Percentiles rank a stretch among this genome's conserved stretches.
phyloP scores from a whole-genome alignment of 148 eudicot species.

The Vaccinium macrocarpon region DNA sequence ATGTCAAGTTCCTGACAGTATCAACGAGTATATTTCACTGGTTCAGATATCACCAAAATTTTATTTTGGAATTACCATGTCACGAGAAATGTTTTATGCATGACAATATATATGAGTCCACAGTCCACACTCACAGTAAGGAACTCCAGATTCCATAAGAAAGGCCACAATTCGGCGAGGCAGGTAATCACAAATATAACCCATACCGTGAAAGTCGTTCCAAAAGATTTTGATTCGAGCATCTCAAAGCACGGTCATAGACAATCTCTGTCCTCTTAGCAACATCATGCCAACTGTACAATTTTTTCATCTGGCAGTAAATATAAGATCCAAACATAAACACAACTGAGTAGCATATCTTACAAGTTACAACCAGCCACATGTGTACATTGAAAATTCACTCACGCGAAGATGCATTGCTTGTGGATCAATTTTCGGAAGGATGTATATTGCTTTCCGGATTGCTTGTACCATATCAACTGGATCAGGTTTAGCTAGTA shows the following conservation, averaged over 20 bases:
- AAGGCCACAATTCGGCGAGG: neutral
- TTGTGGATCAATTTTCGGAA: slow-evolving; percentile 88
- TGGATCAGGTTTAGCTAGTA: slow-evolving; percentile 95
- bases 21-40: neutral
- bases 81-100: neutral
- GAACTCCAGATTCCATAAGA: neutral
- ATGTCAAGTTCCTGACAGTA: neutral
- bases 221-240: slow-evolving; percentile 70
- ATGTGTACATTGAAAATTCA: neutral
- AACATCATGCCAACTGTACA: slow-evolving; percentile 98
- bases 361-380: neutral
- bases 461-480: slow-evolving; percentile 76
- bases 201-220: slow-evolving; percentile 87
- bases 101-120: neutral
- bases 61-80: neutral
- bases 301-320: slow-evolving; percentile 67
- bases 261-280: slow-evolving; percentile 92
- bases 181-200: neutral
- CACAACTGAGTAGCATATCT: neutral
- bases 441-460: slow-evolving; percentile 73
- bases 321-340: slow-evolving; percentile 7
- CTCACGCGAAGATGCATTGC: slow-evolving; percentile 85
- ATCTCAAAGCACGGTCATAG: slow-evolving; percentile 79
- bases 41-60: neutral
- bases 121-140: neutral